These are phyloP conservation scores for Pisolithus microcarpus DNA, from an alignment of 768 basidiomycete genomes.

Conservation along the genomic window DNA sequence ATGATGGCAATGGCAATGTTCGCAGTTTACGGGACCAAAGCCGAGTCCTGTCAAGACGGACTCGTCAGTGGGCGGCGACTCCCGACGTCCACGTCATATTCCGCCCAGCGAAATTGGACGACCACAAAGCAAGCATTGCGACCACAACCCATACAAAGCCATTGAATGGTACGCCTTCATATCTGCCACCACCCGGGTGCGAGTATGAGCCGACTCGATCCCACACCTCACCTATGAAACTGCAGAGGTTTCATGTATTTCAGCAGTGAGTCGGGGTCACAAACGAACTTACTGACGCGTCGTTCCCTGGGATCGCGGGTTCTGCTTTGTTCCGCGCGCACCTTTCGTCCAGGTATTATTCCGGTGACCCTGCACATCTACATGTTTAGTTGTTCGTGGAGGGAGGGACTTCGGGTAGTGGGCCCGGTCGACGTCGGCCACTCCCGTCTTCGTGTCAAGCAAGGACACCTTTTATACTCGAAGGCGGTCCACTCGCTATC, in stretches of 20 bases:
- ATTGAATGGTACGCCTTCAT: background rate
- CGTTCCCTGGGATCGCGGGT: background rate
- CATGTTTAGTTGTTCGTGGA: background rate
- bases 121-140: constrained; percentile 1
- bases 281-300: background rate
- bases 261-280: background rate
- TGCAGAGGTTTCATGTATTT: background rate
- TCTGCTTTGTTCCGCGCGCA: constrained; percentile 13
- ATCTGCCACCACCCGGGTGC: no score
- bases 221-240: no score
- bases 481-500: background rate
- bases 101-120: background rate
- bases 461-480: constrained; percentile 5
- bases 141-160: background rate
- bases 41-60: background rate
- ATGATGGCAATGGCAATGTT: no score
- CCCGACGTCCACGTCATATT: constrained; percentile 3
- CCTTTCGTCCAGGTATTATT: constrained; percentile 1
- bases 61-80: background rate
- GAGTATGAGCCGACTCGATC: no score
- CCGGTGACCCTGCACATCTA: background rate
- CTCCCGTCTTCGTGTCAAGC: constrained; percentile 2
- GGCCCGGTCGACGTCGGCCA: background rate
- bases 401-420: background rate
- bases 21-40: no score